Evolutionary conservation across 495 filamentous ascomycete species (phyloP).

Genomic region (Talaromyces wortmannii): DNA sequence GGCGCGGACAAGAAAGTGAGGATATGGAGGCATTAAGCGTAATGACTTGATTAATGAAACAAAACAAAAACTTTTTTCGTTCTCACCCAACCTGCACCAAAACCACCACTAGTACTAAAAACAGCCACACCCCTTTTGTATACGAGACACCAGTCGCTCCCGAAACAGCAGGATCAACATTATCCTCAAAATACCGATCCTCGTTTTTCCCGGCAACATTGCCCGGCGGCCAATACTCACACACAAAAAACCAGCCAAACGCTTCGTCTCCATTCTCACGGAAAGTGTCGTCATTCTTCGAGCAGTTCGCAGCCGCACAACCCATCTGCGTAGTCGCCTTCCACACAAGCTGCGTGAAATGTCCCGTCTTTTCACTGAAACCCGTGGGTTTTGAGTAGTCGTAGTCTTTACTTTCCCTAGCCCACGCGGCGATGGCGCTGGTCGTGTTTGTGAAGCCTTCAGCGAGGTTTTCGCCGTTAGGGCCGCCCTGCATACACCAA

Average conservation of each 20-base stretch:
- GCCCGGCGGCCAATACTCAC: conserved; percentile 71
- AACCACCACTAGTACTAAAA: neutral
- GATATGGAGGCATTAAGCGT: conserved; percentile 66
- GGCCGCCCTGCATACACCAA: conserved; percentile 40
- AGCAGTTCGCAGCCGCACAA: conserved; percentile 57
- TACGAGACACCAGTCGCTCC: neutral
- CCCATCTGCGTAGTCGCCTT: conserved; percentile 61
- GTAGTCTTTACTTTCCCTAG: conserved; percentile 52
- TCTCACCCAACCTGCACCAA: neutral
- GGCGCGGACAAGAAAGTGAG: conserved; percentile 89
- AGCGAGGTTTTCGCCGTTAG: conserved; percentile 75
- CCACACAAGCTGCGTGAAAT: conserved; percentile 86
- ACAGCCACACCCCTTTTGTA: neutral
- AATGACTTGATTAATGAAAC: conserved; percentile 1
- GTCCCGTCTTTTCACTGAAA: conserved; percentile 63
- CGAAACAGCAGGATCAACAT: conserved; percentile 21
- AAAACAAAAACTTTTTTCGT: neutral
- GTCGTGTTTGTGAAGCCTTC: conserved; percentile 56
- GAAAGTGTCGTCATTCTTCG: conserved; percentile 17
- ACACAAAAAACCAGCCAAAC: conserved; percentile 69
- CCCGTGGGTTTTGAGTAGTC: conserved; percentile 45
- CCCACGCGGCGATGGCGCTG: conserved; percentile 60
- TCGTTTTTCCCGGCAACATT: conserved; percentile 59
- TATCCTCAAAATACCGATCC: conserved; percentile 22
- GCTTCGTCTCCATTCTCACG: conserved; percentile 14